A percentile compares a stretch with the other conserved stretches of the same genome.
Conservation (phyloP, 768 basidiomycete species). For the Auricularia cornea region DNA sequence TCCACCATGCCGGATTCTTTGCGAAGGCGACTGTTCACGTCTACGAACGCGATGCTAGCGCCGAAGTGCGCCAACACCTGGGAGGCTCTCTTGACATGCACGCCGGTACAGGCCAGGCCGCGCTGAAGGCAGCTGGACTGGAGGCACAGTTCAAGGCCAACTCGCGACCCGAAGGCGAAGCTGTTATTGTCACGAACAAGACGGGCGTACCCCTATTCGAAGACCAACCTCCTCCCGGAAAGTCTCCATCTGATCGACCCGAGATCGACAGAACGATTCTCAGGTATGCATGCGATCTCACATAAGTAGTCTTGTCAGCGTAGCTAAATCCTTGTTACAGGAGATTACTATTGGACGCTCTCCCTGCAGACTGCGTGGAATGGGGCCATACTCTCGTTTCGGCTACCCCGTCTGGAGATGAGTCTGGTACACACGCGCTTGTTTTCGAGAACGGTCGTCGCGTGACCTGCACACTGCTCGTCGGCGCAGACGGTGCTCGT, state of each 20-base stretch:
- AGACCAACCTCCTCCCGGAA: neutral
- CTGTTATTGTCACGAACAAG: slow-evolving; percentile 13
- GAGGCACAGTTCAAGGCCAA: slow-evolving; percentile 14
- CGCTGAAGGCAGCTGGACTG: slow-evolving; percentile 15
- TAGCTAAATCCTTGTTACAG: too few species aligned
- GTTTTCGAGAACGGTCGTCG: slow-evolving; percentile 8
- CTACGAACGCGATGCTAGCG: slow-evolving; percentile 17
- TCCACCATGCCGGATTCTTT: slow-evolving; percentile 11
- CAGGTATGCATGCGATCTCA: neutral
- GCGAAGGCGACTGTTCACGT: slow-evolving; percentile 11
- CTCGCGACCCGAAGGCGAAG: slow-evolving; percentile 14
- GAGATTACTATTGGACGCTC: neutral
- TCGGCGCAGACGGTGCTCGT: slow-evolving; percentile 37
- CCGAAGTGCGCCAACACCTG: slow-evolving; percentile 10
- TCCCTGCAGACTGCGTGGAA: neutral
- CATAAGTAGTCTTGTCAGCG: too few species aligned
- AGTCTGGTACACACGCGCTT: slow-evolving; percentile 6
- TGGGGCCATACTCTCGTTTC: neutral
- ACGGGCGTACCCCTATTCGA: neutral
- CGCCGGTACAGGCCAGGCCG: slow-evolving; percentile 15
- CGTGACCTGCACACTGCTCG: slow-evolving; percentile 12
- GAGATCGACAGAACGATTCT: neutral
- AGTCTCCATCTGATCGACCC: neutral
- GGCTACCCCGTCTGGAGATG: neutral
- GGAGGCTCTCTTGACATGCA: slow-evolving; percentile 24